These are phyloP conservation scores for Rhodotorula toruloides DNA, from an alignment of 768 basidiomycete genomes.

Conservation along the genomic window DNA sequence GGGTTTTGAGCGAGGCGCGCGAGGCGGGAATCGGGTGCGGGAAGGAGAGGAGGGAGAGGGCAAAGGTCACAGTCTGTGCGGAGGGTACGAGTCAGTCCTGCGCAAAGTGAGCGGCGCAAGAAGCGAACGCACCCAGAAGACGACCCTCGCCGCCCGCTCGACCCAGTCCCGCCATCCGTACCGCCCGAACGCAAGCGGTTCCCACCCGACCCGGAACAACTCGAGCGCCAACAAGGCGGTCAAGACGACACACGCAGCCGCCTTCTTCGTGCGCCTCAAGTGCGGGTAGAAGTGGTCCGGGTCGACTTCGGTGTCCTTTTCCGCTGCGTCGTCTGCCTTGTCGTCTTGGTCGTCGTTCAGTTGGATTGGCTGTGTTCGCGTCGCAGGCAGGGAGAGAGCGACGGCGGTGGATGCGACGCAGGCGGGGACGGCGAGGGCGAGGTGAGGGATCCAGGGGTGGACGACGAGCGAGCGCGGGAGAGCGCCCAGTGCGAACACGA, in stretches of 20 bases:
- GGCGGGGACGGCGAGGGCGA: not conserved
- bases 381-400: not conserved
- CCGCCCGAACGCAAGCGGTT: not conserved
- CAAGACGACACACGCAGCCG: not conserved
- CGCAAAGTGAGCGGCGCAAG: not conserved
- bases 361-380: not conserved
- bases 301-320: conserved; percentile 5
- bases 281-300: conserved; percentile 22
- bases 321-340: not conserved
- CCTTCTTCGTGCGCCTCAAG: conserved; percentile 7
- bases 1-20: not conserved
- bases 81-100: not conserved
- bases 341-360: not conserved
- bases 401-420: not conserved
- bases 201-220: conserved; percentile 16
- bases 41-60: conserved; percentile 15
- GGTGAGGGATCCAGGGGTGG: not conserved
- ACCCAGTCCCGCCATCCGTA: not conserved
- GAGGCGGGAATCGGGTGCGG: conserved; percentile 10
- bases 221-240: not conserved
- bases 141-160: conserved; percentile 1
- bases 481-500: conserved; percentile 20
- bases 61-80: conserved; percentile 6
- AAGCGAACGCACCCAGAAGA: conserved; percentile 18
- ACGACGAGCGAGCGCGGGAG: not conserved